Evolutionary conservation across 495 filamentous ascomycete species (phyloP).

Genomic region (Penicillium lividum): DNA sequence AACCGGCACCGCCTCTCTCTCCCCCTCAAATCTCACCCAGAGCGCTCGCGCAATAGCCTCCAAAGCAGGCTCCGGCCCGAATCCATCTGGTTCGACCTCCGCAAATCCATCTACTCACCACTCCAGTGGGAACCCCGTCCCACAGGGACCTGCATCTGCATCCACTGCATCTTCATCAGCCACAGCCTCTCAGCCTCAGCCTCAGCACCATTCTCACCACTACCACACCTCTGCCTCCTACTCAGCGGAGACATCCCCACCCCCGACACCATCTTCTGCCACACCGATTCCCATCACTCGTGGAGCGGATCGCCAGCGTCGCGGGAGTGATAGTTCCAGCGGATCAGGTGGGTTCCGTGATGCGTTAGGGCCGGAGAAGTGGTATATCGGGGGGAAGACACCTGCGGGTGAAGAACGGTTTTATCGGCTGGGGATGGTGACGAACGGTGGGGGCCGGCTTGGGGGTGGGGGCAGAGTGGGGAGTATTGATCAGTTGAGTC

Average conservation of each 20-base stretch:
- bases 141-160: background rate
- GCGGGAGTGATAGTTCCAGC: slow-evolving; percentile 76
- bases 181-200: slow-evolving; percentile 11
- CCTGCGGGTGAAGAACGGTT: slow-evolving; percentile 85
- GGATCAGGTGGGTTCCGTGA: slow-evolving; percentile 77
- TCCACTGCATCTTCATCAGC: slow-evolving; percentile 17
- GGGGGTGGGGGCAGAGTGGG: slow-evolving; percentile 59
- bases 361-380: slow-evolving; percentile 72
- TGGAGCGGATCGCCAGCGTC: slow-evolving; percentile 39
- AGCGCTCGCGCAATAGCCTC: slow-evolving; percentile 46
- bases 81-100: slow-evolving; percentile 9
- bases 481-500: slow-evolving; percentile 63
- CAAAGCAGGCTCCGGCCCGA: slow-evolving; percentile 26
- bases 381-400: slow-evolving; percentile 87
- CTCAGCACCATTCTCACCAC: slow-evolving; percentile 25
- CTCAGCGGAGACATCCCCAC: slow-evolving; percentile 21
- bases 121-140: background rate
- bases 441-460: slow-evolving; percentile 48
- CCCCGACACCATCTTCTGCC: slow-evolving; percentile 30
- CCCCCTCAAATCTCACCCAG: slow-evolving; percentile 39
- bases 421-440: slow-evolving; percentile 70
- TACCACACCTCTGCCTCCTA: slow-evolving; percentile 17
- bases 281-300: slow-evolving; percentile 41
- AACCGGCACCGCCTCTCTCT: slow-evolving; percentile 29
- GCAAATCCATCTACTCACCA: slow-evolving; percentile 13